Conservation (phyloP, 495 filamentous ascomycete species). For the Aspergillus steynii region DNA sequence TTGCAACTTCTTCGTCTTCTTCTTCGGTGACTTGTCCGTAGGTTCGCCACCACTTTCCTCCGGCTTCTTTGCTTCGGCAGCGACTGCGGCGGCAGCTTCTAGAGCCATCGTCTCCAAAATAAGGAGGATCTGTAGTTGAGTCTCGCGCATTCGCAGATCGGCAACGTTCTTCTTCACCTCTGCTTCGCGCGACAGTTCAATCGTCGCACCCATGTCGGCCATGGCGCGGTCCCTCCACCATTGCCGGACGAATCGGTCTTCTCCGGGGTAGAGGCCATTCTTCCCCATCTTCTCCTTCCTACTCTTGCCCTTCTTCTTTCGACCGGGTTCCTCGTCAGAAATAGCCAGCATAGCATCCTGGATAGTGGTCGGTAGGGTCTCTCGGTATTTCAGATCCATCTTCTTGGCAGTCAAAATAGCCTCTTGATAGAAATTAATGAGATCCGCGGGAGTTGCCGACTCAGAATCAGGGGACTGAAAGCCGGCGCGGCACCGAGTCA, state of each 20-base stretch:
- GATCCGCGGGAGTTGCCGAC: conserved; percentile 36
- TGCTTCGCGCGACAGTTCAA: conserved; percentile 50
- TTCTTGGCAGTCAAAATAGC: conserved; percentile 69
- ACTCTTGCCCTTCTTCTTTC: conserved; percentile 58
- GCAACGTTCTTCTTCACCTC: conserved; percentile 58
- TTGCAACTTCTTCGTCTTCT: conserved; percentile 52
- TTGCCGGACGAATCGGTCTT: conserved; percentile 69
- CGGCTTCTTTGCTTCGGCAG: conserved; percentile 33
- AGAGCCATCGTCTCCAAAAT: conserved; percentile 85
- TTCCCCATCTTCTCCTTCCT: conserved; percentile 74
- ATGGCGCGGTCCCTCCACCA: conserved; percentile 71
- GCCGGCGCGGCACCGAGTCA: conserved; percentile 80
- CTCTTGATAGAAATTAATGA: conserved; percentile 68
- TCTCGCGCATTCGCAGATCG: conserved; percentile 72
- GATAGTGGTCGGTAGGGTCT: conserved; percentile 68
- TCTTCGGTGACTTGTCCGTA: conserved; percentile 40
- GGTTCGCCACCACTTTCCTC: conserved; percentile 25
- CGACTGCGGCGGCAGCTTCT: conserved; percentile 41
- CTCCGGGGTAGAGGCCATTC: conserved; percentile 73
- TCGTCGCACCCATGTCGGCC: conserved; percentile 32
- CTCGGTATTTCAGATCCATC: conserved; percentile 86
- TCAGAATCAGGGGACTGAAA: conserved; percentile 62
- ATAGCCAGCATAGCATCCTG: conserved; percentile 60
- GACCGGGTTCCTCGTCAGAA: conserved; percentile 58
- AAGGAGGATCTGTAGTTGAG: conserved; percentile 86